Evolutionary conservation across 2,329 filamentous ascomycete species (phyloP), one percentile per base, ranked within the genome.

Genomic region (Paecilomyces sp.): DNA sequence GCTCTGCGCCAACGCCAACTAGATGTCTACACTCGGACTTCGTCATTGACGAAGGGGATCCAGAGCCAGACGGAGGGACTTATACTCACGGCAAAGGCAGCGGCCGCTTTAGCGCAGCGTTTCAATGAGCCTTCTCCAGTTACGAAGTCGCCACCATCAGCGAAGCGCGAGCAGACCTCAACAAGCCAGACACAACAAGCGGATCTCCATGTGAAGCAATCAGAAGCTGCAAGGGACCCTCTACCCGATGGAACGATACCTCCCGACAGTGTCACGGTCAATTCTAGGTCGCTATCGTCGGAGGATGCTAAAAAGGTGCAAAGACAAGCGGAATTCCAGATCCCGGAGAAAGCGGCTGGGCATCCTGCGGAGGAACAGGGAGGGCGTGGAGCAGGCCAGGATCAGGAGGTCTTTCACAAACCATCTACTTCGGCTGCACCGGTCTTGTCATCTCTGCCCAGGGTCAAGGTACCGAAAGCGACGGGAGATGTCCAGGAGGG

Each of bases 1-100:
- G 77, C 76, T 51, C 79, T 88, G 55, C 84, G 85, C 24, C 78
- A 80, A 58, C 80, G 81, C 58, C 86, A 89, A 70, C 76, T 87
- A 66, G 83, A 88, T 69, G 73, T 85, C 55, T 88, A 84, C 72
- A 85, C 77, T 56, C 80, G 82, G 64, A 89, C 87, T 0, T 89
- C 87, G 2, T 84, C 83, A 31, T 72, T 90, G 55, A 83, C 85
- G 30, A 86, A 84, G 69, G 82, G 83, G 13, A 78, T 88, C 59
- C 85, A 85, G 70, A 79, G 70, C 57, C 85, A 88, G 73, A 83
- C 83, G 1, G 84, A 87, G 62, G 80, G 83, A 58, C 73, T 88
- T 56, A 85, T 85, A 1, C 75, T 87, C 56, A 87, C 85, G 18
- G 80, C 81, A 41, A 80, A 83, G 65, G 86, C 86, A 51, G 85